A percentile compares a stretch with the other conserved stretches of the same genome.
These are phyloP conservation scores for Diaporthe caulivora DNA, from an alignment of 2,329 filamentous ascomycete species.

Conservation along the genomic window DNA sequence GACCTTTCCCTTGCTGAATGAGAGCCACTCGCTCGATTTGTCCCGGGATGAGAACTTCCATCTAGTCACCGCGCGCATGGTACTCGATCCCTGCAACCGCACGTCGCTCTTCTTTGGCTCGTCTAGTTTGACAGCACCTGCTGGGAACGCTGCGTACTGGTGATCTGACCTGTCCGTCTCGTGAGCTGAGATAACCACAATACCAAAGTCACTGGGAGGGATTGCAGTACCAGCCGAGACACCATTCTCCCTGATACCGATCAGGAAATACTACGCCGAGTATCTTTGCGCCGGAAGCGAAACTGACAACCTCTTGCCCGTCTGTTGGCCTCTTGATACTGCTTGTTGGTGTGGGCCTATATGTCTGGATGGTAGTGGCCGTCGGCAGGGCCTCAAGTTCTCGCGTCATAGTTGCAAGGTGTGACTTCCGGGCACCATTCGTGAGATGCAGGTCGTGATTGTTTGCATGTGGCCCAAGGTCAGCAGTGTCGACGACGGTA, in stretches of 20 bases:
- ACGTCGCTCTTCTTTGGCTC: constrained; percentile 59
- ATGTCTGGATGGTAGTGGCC: constrained; percentile 59
- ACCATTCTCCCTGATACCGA: constrained; percentile 67
- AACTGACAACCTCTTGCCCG: constrained; percentile 41
- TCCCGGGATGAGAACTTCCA: constrained; percentile 64
- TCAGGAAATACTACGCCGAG: constrained; percentile 64
- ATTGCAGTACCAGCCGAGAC: constrained; percentile 58
- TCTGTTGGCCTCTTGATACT: constrained; percentile 16
- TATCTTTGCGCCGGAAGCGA: constrained; percentile 58
- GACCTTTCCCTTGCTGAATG: constrained; percentile 73
- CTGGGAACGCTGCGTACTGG: constrained; percentile 60
- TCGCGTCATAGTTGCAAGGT: constrained; percentile 54
- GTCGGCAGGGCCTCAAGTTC: constrained; percentile 58
- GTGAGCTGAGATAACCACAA: not conserved
- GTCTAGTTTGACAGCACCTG: constrained; percentile 61
- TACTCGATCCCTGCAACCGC: constrained; percentile 58
- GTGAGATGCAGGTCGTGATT: constrained; percentile 67
- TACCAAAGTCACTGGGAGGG: too few relatives aligned
- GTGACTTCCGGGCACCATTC: constrained; percentile 54
- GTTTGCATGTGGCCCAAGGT: constrained; percentile 57
- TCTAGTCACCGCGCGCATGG: constrained; percentile 60
- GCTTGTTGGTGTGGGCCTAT: constrained; percentile 22
- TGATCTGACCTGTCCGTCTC: constrained; percentile 56
- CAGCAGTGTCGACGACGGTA: constrained; percentile 59
- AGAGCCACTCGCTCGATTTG: constrained; percentile 61